These are phyloP conservation scores for Alloascoidea hylecoeti DNA, from an alignment of 805 yeast genomes.

Conservation along the genomic window DNA sequence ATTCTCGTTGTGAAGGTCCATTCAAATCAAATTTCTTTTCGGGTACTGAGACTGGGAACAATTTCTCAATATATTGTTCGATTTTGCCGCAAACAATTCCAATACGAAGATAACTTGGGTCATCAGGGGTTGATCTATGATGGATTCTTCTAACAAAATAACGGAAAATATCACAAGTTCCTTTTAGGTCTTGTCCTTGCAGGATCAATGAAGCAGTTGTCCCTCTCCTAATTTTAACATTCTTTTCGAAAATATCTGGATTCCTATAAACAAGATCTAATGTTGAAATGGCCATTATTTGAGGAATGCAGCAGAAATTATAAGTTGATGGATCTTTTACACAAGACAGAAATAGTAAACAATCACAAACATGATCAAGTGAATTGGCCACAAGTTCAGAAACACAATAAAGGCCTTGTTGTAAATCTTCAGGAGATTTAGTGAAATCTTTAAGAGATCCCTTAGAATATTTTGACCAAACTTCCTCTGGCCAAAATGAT, in stretches of 20 bases:
- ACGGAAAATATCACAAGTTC: constrained; percentile 66
- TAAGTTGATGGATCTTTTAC: constrained; percentile 73
- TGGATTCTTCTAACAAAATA: constrained; percentile 64
- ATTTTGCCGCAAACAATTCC: constrained; percentile 81
- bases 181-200: constrained; percentile 57
- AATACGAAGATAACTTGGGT: constrained; percentile 74
- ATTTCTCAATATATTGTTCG: constrained; percentile 72
- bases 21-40: not conserved
- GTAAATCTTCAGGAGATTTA: constrained; percentile 26
- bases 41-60: constrained; percentile 32
- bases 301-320: constrained; percentile 94
- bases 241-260: constrained; percentile 48
- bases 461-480: constrained; percentile 75
- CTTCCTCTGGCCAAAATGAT: constrained; percentile 91
- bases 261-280: constrained; percentile 77
- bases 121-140: constrained; percentile 62
- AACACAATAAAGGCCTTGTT: constrained; percentile 58
- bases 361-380: constrained; percentile 63
- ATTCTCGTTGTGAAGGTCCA: not conserved
- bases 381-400: constrained; percentile 74
- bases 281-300: constrained; percentile 97
- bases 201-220: constrained; percentile 67
- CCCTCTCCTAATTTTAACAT: constrained; percentile 87
- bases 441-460: constrained; percentile 41
- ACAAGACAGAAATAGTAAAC: constrained; percentile 58